Evolutionary conservation across 306 rosid species (phyloP), one percentile per base, ranked within the genome.

Genomic region (Vigna unguiculata): DNA sequence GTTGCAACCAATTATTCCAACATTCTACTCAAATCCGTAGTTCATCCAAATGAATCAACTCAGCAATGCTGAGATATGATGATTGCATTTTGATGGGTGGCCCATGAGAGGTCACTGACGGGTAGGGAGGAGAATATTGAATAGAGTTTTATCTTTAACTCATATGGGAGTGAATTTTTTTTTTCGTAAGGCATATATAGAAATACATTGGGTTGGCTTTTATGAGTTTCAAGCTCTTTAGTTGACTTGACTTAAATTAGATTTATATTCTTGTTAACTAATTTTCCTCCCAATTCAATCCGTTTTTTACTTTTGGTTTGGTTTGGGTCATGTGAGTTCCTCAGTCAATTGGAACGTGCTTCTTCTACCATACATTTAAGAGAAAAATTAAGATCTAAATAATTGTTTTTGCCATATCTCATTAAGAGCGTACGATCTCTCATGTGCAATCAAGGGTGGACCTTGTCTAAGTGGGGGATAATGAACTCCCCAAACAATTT

Each of bases 361-460:
- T 16, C 36, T 19, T 16, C 20, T 38, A 38, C 49, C 30, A 16
- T 19, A 16, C 54, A 15, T 41, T 60, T 38, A 24, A 52, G 73
- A 70, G 49, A 72, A 80, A 65, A 40, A 20, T 41, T 76, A 38
- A 38, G 49, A 48, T 38, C 24, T 53, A 54, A 49, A 16, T 65
- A 48, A 16, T 3, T 67, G 59, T 30, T 58, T 66, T 36, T 48
- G 17, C 30, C 25, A 16, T 30, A 3, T 60, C 55, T 70, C 74
- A 30, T 66, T 58, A 41, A 65, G 70, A 24, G 22, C 60, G n/a
- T 53, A 53, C 3, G 5, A 46, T 12, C 22, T 52, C 58, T 16
- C 51, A 4, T 30, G 71, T 34, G 51, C 46, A 49, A 51, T 51
- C 47, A 17, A 19, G 48, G 19, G 21, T 1, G 5, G 20, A 41